Conservation (phyloP, 2,329 filamentous ascomycete species). For the Cladosporium colombiae region DNA sequence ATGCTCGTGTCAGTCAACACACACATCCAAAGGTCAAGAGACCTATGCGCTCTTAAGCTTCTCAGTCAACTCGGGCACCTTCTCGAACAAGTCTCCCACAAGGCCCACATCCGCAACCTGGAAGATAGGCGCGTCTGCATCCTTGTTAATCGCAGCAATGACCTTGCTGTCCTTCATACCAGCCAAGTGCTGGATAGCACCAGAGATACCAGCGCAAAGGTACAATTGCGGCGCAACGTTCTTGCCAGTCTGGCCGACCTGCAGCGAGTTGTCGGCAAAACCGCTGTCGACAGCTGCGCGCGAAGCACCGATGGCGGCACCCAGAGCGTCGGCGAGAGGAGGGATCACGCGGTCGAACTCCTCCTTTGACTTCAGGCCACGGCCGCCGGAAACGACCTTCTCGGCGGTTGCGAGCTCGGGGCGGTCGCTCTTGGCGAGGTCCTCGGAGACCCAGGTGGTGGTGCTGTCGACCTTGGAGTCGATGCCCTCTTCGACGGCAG, state of each 20-base stretch:
- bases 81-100: constrained; percentile 93
- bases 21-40: not conserved
- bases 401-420: constrained; percentile 89
- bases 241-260: constrained; percentile 98
- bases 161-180: constrained; percentile 99
- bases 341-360: constrained; percentile 93
- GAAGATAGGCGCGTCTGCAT: constrained; percentile 95
- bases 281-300: constrained; percentile 94
- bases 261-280: constrained; percentile 96
- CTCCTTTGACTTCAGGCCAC: constrained; percentile 95
- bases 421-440: constrained; percentile 88
- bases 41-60: constrained; percentile 67
- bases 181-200: constrained; percentile 95
- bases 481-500: constrained; percentile 74
- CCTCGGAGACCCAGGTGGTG: constrained; percentile 91
- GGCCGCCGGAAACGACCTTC: constrained; percentile 88
- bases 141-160: constrained; percentile 98
- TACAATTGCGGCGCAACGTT: constrained; percentile 96
- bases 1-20: not conserved
- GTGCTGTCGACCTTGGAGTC: constrained; percentile 75
- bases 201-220: constrained; percentile 91
- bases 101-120: constrained; percentile 95
- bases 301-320: constrained; percentile 93
- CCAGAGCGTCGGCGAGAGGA: constrained; percentile 86
- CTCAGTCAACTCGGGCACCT: constrained; percentile 92